A percentile compares a stretch with the other conserved stretches of the same genome.
Conservation (phyloP, 257 asterid species). For the Eucommia ulmoides region DNA sequence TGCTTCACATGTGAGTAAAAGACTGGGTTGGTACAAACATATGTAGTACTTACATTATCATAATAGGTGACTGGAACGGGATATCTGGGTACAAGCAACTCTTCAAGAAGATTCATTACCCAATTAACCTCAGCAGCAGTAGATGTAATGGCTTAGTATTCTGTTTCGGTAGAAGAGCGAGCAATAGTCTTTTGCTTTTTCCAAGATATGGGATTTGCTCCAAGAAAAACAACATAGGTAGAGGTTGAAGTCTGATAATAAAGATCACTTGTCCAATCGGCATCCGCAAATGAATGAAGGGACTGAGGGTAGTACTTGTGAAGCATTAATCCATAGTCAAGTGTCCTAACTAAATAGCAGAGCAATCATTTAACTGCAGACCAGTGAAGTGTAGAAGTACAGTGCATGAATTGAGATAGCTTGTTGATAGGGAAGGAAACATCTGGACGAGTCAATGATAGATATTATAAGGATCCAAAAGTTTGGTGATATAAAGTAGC, state of each 20-base stretch:
- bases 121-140: neutral
- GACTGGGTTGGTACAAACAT: neutral
- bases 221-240: neutral
- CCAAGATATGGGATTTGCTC: neutral
- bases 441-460: neutral
- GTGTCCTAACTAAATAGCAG: neutral
- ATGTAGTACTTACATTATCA: neutral
- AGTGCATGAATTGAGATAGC: constrained; percentile 2
- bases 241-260: constrained; percentile 1
- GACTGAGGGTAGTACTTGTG: too few species aligned
- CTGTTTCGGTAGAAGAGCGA: neutral
- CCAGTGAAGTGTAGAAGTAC: neutral
- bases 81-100: neutral
- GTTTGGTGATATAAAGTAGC: neutral
- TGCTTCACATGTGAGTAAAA: too few species aligned
- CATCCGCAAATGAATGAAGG: neutral
- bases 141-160: neutral
- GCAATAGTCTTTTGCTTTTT: neutral
- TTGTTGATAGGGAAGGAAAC: neutral
- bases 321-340: neutral
- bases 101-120: neutral
- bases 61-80: neutral
- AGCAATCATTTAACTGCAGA: neutral
- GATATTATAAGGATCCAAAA: neutral
- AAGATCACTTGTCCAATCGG: neutral